Evolutionary conservation across 345 rosid species (phyloP), one percentile per base, ranked within the genome.

Genomic region (Gossypium stocksii): DNA sequence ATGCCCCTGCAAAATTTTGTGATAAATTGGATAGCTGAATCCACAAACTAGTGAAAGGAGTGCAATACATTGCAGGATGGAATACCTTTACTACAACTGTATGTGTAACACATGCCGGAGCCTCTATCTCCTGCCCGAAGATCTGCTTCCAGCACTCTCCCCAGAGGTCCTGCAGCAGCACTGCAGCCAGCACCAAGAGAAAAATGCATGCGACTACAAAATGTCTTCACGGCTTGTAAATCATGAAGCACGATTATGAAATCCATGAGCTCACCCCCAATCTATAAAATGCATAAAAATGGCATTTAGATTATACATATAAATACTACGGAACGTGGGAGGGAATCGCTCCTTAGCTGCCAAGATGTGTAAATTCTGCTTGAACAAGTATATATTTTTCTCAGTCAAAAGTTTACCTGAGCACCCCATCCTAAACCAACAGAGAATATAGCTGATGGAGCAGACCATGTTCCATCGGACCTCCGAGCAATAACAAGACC

Each of bases 341-440:
- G 43, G 14, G 10, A 16, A 45, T 43, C 16, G 44, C 44, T 64
- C 22, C 16, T 51, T 20, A 12, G 63, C 61, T 34, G 34, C 3
- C 71, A 9, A 68, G 41, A 68, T 3, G 13, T 27, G 44, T 25
- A 8, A 23, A 49, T 2, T 23, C 58, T 23, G 72, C 72, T 69
- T 9, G 59, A 3, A 9, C 9, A 14, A 7, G 43, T 27, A 49
- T 49, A 51, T 9, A 9, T 41, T 9, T 58, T 7, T 45, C 57
- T 7, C 19, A 14, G 29, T 20, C 7, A 8, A 44, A 51, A 22
- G 44, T 59, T 83, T 77, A 93, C 99, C 98, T 91, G 99, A 77
- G 99, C 97, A 78, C 99, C 99, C 99, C 99, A 95, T 73, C 98
- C 97, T 71, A 95, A 76, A 69, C 99, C 99, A 69, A 71, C 83